A percentile compares a stretch with the other conserved stretches of the same genome.
Evolutionary conservation across 108 stramenopile species (phyloP).

Genomic region (Craspedostauros australis): DNA sequence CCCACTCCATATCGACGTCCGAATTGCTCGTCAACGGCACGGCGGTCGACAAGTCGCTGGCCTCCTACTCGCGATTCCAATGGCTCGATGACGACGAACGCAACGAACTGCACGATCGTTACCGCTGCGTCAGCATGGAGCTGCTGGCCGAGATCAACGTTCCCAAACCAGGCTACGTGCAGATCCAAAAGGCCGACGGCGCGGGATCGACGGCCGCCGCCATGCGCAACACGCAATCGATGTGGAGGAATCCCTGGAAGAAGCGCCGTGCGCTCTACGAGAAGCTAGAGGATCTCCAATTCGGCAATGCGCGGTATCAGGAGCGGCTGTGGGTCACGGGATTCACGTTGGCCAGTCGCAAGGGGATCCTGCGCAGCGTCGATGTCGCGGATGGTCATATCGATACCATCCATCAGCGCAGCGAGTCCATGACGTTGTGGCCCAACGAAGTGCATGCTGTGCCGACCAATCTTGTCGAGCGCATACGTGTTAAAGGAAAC

Average conservation of each 20-base stretch:
- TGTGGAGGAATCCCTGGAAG: conserved; percentile 27
- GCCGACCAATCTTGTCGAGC: conserved; percentile 30
- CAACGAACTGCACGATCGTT: conserved; percentile 43
- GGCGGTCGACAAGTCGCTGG: conserved; percentile 46
- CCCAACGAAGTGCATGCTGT: conserved; percentile 87
- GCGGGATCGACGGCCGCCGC: conserved; percentile 44
- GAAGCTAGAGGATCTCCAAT: conserved; percentile 2
- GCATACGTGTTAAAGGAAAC: too few relatives aligned
- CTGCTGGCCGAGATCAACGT: conserved; percentile 67
- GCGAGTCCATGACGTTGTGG: conserved; percentile 67
- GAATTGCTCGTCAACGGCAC: conserved; percentile 67
- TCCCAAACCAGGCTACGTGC: conserved; percentile 72
- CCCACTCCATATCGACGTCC: too few relatives aligned
- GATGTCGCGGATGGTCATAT: conserved; percentile 56
- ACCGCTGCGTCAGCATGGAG: conserved; percentile 59
- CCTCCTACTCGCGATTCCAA: conserved; percentile 62
- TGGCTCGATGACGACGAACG: conserved; percentile 66
- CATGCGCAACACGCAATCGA: conserved; percentile 1
- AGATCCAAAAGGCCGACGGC: conserved; percentile 39
- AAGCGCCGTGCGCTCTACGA: conserved; percentile 6
- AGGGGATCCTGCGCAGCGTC: conserved; percentile 54
- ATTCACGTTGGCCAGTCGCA: conserved; percentile 66
- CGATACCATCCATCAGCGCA: conserved; percentile 45
- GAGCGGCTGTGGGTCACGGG: conserved; percentile 81
- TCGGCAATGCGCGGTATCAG: background rate